These are phyloP conservation scores for Symbiodinium pilosum DNA, from an alignment of 73 alveolate genomes.

Conservation along the genomic window DNA sequence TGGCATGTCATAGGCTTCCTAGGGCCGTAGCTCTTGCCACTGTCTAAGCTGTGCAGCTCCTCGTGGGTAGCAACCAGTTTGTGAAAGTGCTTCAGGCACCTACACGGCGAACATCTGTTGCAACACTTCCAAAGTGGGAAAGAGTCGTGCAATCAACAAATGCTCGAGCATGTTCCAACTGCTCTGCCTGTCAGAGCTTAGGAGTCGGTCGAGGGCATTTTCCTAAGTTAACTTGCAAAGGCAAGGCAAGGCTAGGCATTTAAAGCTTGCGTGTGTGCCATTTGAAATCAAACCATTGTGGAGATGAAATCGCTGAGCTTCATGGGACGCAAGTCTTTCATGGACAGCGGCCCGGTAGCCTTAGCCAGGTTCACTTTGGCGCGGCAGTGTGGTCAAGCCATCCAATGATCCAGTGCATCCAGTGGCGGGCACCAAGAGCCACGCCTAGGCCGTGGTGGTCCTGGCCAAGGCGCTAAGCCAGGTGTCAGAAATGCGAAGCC, in stretches of 20 bases:
- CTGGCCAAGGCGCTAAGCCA: background rate
- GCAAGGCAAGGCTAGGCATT: background rate
- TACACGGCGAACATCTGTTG: too few species aligned
- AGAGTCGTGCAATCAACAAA: too few species aligned
- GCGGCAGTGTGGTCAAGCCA: too few species aligned
- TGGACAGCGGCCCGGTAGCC: slow-evolving; percentile 25
- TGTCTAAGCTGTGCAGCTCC: background rate
- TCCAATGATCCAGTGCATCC: too few species aligned
- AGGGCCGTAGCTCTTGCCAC: background rate
- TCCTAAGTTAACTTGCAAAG: background rate
- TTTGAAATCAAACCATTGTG: background rate
- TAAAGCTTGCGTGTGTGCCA: background rate
- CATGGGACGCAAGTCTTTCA: slow-evolving; percentile 59
- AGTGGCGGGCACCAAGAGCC: slow-evolving; percentile 36
- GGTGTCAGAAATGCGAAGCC: too few species aligned
- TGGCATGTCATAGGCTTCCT: background rate
- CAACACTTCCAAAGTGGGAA: too few species aligned
- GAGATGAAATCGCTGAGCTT: background rate
- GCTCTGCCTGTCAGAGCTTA: background rate
- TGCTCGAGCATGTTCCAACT: too few species aligned
- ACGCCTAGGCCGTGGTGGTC: slow-evolving; percentile 61
- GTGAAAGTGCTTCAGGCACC: slow-evolving; percentile 43
- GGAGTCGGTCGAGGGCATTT: background rate
- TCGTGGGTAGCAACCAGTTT: slow-evolving; percentile 54
- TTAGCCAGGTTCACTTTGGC: background rate